These are phyloP conservation scores for Lichina pygmaea DNA, from an alignment of 495 filamentous ascomycete species.

Conservation along the genomic window DNA sequence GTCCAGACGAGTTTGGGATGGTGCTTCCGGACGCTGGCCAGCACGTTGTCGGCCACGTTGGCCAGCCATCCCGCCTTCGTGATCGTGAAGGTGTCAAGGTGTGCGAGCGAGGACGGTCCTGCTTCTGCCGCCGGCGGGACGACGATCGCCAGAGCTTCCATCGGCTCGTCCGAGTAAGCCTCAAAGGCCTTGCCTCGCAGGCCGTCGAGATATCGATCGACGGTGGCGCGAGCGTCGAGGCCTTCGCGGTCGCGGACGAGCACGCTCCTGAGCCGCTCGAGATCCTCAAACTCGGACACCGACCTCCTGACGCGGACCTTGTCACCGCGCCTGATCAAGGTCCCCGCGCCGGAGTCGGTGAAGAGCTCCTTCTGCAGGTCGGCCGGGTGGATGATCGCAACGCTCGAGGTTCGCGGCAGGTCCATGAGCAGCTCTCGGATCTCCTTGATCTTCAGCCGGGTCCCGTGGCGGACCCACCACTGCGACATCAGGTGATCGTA, in stretches of 20 bases:
- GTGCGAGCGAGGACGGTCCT: conserved; percentile 29
- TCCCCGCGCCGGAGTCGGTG: conserved; percentile 87
- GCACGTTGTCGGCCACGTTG: conserved; percentile 94
- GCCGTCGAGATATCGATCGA: conserved; percentile 64
- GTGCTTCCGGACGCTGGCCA: conserved; percentile 77
- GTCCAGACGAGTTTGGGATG: conserved; percentile 84
- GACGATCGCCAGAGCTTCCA: conserved; percentile 88
- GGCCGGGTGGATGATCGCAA: conserved; percentile 88
- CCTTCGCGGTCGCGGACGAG: conserved; percentile 68
- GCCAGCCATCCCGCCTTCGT: conserved; percentile 89
- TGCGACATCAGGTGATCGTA: conserved; percentile 87
- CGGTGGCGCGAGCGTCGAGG: conserved; percentile 55
- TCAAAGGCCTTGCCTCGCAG: conserved; percentile 58
- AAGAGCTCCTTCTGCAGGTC: conserved; percentile 92
- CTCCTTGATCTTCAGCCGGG: conserved; percentile 93
- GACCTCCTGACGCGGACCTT: conserved; percentile 55
- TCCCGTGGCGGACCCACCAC: conserved; percentile 90
- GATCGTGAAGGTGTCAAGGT: conserved; percentile 79
- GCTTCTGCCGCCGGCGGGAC: conserved; percentile 29
- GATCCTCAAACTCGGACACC: conserved; percentile 54
- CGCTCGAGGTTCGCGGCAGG: conserved; percentile 74
- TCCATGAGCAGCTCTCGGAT: conserved; percentile 80
- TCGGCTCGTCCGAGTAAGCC: conserved; percentile 86
- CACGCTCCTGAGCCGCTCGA: conserved; percentile 51
- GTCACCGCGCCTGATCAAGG: conserved; percentile 77